These are phyloP conservation scores for Dactylellina drechsleri DNA, from an alignment of 2,329 filamentous ascomycete species.

Conservation along the genomic window DNA sequence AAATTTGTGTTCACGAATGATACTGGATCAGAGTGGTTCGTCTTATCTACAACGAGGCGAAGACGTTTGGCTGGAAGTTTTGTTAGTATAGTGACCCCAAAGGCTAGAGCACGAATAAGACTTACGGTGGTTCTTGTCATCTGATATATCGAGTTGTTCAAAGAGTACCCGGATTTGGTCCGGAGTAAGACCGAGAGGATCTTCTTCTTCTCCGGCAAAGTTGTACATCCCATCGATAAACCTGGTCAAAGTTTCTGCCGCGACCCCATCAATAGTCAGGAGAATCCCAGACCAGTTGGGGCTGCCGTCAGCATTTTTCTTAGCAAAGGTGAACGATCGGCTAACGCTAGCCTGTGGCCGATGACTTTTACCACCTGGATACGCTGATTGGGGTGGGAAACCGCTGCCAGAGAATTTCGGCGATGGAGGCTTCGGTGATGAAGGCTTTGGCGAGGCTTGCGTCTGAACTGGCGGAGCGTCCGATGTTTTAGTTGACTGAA, in stretches of 20 bases:
- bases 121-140: slow-evolving; percentile 42
- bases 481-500: not conserved
- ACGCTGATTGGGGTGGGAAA: slow-evolving; percentile 6
- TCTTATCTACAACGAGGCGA: slow-evolving; percentile 1
- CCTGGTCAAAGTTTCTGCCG: slow-evolving; percentile 44
- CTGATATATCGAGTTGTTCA: slow-evolving; percentile 40
- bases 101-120: not conserved
- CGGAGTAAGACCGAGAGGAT: slow-evolving; percentile 33
- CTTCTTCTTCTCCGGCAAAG: slow-evolving; percentile 27
- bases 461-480: slow-evolving; percentile 2
- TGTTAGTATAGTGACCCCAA: not conserved
- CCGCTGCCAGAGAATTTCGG: not conserved
- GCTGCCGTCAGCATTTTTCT: slow-evolving; percentile 48
- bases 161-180: slow-evolving; percentile 33
- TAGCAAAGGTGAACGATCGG: slow-evolving; percentile 41
- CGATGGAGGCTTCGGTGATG: no score
- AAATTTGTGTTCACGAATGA: slow-evolving; percentile 39
- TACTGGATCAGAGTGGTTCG: slow-evolving; percentile 3
- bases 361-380: slow-evolving; percentile 13
- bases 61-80: slow-evolving; percentile 26
- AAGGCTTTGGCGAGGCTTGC: not conserved
- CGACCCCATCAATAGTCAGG: slow-evolving; percentile 37
- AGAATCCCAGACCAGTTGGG: slow-evolving; percentile 39
- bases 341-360: slow-evolving; percentile 28
- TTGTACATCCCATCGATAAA: slow-evolving; percentile 47